These are phyloP conservation scores for Debaryomyces prosopidis DNA, from an alignment of 805 yeast genomes.

Conservation along the genomic window DNA sequence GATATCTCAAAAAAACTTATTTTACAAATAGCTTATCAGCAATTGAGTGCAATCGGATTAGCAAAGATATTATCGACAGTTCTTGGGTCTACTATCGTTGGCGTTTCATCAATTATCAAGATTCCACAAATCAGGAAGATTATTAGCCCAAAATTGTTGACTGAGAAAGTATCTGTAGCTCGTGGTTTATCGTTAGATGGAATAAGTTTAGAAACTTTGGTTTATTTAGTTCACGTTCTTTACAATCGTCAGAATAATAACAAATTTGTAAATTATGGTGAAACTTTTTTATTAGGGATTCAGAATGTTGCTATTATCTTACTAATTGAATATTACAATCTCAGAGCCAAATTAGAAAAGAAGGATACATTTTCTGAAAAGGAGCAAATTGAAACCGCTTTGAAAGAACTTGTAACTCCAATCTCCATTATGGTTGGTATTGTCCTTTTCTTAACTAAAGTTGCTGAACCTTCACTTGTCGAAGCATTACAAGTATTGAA, in stretches of 20 bases:
- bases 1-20: slow-evolving; percentile 40
- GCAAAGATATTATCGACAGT: slow-evolving; percentile 33
- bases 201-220: slow-evolving; percentile 35
- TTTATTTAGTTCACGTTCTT: slow-evolving; percentile 38
- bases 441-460: slow-evolving; percentile 27
- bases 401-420: slow-evolving; percentile 24
- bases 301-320: slow-evolving; percentile 40
- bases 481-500: slow-evolving; percentile 33
- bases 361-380: slow-evolving; percentile 14
- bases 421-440: slow-evolving; percentile 26
- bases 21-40: slow-evolving; percentile 36
- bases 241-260: slow-evolving; percentile 36
- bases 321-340: slow-evolving; percentile 34
- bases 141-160: slow-evolving; percentile 23
- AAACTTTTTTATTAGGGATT: slow-evolving; percentile 36
- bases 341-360: slow-evolving; percentile 18
- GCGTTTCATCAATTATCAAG: slow-evolving; percentile 37
- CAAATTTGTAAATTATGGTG: slow-evolving; percentile 42
- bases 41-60: slow-evolving; percentile 32
- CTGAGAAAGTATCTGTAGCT: slow-evolving; percentile 29
- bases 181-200: slow-evolving; percentile 38
- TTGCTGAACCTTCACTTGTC: slow-evolving; percentile 30
- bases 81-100: slow-evolving; percentile 36
- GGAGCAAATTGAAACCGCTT: slow-evolving; percentile 14
- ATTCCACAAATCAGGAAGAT: slow-evolving; percentile 43